Conservation (phyloP, 108 stramenopile species). For the Schizochytrium sp. region DNA sequence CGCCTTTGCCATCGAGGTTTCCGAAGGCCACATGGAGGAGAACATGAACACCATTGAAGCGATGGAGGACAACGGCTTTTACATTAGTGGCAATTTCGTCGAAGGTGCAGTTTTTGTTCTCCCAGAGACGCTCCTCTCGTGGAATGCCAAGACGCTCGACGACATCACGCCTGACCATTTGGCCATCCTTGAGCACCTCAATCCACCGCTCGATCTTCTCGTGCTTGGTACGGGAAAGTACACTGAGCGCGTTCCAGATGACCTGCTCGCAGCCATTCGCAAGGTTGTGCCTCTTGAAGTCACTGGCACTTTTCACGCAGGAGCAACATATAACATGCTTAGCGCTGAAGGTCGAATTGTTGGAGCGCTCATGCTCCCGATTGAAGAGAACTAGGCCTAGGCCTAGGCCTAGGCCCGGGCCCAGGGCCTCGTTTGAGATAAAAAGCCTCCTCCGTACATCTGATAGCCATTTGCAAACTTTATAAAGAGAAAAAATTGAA, state of each 20-base stretch:
- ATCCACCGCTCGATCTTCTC: neutral
- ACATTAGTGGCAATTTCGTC: neutral
- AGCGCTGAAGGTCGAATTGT: neutral
- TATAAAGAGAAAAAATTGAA: too few species aligned
- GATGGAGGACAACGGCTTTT: neutral
- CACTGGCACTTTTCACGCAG: neutral
- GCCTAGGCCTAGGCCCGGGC: neutral
- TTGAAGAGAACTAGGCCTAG: neutral
- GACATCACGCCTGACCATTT: neutral
- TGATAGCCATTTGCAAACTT: too few species aligned
- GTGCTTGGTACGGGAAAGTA: neutral
- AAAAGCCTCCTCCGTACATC: too few species aligned
- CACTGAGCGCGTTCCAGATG: neutral
- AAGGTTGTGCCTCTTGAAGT: neutral
- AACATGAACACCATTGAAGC: neutral
- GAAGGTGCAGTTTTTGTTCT: neutral
- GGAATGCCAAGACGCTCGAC: neutral
- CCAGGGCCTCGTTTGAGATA: neutral
- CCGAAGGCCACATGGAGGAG: neutral
- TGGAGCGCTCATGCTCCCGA: neutral
- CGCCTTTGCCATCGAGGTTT: conserved; percentile 4
- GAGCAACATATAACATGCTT: neutral
- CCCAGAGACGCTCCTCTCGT: neutral
- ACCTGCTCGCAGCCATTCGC: neutral
- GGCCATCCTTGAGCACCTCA: neutral